Base-by-base conservation (phyloP, 225 moss, liverwort and hornwort genomes). In the Pleurozium schreberi region DNA sequence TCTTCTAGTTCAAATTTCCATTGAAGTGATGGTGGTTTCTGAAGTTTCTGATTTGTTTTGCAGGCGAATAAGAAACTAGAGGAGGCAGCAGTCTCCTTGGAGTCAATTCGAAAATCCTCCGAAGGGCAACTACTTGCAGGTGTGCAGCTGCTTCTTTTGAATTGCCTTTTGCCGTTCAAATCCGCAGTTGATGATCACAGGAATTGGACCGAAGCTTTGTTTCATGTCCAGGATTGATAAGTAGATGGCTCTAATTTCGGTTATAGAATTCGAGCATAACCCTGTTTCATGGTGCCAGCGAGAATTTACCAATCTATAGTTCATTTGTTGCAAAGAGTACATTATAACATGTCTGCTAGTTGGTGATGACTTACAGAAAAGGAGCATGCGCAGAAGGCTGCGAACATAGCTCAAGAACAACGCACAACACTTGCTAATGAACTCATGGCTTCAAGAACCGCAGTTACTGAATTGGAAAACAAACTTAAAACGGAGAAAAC, bases 351-450 rank as follows among this genome's bases (percentile, higher is more conserved):
- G 83, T 76, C 71, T 77, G 28, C 66, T 88, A n/a, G 85, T 84
- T 87, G 90, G 71, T 79, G 88, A 86, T 93, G 87, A 33, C 71
- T 81, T 88, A 43, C 87, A 94, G 94, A 93, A 80, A 94, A 91
- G 94, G 93, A 92, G 88, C 88, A 92, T 83, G 93, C 94, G 4
- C 84, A 88, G 68, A 93, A 94, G 83, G 88, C 90, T 82, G 92
- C 93, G 82, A 88, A 7, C 42, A 57, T 93, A 73, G 93, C 92
- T 57, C 92, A 94, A 87, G 93, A 94, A 55, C 92, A 94, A 59
- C 93, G 92, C 67, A 94, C 92, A 25, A 93, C 86, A 36, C 92
- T 94, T n/a, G 93, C 92, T 25, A 92, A 75, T 85, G 94, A 93
- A 89, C 93, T 94, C 58, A 81, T 92, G 91, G 58, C 84, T 34